Evolutionary conservation across 345 rosid species (phyloP), one percentile per base, ranked within the genome.

Genomic region (Bretschneidera sinensis): DNA sequence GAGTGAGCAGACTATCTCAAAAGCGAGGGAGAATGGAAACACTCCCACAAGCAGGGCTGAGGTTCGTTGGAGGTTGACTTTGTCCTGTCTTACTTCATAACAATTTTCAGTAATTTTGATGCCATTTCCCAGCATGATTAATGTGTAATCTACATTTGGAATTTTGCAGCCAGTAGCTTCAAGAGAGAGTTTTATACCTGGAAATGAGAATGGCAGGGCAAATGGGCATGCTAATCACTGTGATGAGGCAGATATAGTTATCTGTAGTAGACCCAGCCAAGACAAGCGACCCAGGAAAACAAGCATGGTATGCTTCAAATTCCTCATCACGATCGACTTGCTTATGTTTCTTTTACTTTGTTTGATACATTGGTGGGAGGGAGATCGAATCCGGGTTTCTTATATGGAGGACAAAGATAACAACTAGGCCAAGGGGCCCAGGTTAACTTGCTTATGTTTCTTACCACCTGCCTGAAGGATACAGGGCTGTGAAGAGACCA

Each of bases 21-120:
- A 74, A 78, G 73, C 71, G 20, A 74, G 57, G 61, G 84, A 68
- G n/a, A 71, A 43, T 22, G 83, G 81, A 60, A 78, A 68, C 81
- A 84, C 96, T 65, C 99, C 97, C 24, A 79, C 63, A 43, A 90
- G 97, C 81, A 79, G 61, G 39, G 82, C 88, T 50, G 88, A 82
- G 89, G 97, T 88, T 33, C 61, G 24, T 56, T 1, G 16, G 16
- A 9, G 4, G 4, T 39, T 5, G 10, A 39, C 1, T 39, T 39
- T 9, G 11, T 39, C 33, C 33, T 2, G 8, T 39, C 45, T 39
- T 11, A 39, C 16, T 9, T 39, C 45, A 39, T 7, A 39, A n/a
- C n/a, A 39, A 39, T 39, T 39, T 39, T 11, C 45, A 1, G 16
- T 1, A 9, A 18, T 31, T 50, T 53, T 4, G 22, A 0, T 11